Evolutionary conservation across 208 protist genomes (phyloP), one percentile per base, ranked within the genome.

Genomic region (Jaenimonas drosophilae): DNA sequence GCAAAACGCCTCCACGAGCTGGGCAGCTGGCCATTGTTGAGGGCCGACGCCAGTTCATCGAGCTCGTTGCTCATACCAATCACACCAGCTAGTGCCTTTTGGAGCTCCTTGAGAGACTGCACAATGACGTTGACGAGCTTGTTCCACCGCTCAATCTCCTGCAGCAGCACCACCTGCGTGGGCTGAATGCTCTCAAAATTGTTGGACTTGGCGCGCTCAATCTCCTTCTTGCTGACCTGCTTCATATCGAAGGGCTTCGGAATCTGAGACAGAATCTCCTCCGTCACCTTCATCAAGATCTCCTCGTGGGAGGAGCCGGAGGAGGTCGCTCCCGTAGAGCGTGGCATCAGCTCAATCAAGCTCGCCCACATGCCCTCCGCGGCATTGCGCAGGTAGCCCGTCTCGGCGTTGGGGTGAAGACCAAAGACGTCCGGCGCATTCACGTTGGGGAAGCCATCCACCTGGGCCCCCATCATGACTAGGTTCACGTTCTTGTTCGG

Each of bases 71-170:
- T 97, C 97, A 99, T 99, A 53, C 96, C 96, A 64, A 99, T 97
- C 37, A 98, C 85, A 59, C 98, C 98, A 16, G 68, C 62, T 20
- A 99, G 73, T 14, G 97, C 98, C 43, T 89, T 82, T 61, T 97
- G 87, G 16, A 99, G 81, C 42, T 98, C 90, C 46, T 76, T 79
- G 21, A 99, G 77, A n/a, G 86, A 91, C 17, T 39, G 59, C 27
- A 68, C 62, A 70, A 99, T 99, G 12, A 70, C 60, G 4, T 31
- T 63, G 14, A 97, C 74, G 23, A 99, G 74, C 5, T 46, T 38
- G 72, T 99, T 99, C 93, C 96, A 99, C 4, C 96, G 87, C 64
- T 99, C 97, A 12, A 99, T 69, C 73, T 99, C 97, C 60, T 99
- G 97, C 58, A 99, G 65, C 28, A 99, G 77, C 26, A 99, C 97